These are phyloP conservation scores for Cynanchum wilfordii DNA, from an alignment of 257 asterid genomes.

Conservation along the genomic window DNA sequence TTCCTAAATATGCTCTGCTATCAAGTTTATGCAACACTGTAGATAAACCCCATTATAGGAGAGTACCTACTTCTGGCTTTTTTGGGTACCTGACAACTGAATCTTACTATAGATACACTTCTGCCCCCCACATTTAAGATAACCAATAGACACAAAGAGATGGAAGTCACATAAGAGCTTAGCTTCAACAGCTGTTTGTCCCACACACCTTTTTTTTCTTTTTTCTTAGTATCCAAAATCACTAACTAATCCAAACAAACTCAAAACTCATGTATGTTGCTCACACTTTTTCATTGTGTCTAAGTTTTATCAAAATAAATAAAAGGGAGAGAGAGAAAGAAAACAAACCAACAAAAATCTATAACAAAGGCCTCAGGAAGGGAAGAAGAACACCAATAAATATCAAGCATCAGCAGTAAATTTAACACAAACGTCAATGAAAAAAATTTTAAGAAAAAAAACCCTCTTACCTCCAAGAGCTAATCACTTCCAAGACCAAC, in stretches of 20 bases:
- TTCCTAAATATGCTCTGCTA: too few relatives aligned
- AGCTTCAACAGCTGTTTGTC: background rate
- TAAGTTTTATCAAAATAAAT: too few relatives aligned
- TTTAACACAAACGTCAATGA: too few relatives aligned
- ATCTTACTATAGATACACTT: background rate
- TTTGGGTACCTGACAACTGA: background rate
- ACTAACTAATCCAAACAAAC: too few relatives aligned
- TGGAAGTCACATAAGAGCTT: too few relatives aligned
- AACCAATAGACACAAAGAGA: background rate
- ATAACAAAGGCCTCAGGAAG: background rate
- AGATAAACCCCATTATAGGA: background rate
- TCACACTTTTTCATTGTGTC: too few relatives aligned
- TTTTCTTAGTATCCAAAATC: too few relatives aligned
- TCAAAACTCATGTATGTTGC: too few relatives aligned
- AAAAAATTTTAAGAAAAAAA: background rate
- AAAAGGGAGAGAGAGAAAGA: too few relatives aligned
- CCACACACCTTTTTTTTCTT: too few relatives aligned
- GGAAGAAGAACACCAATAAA: background rate
- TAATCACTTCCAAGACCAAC: background rate
- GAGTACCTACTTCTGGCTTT: background rate
- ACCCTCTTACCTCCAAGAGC: background rate
- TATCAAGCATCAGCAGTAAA: background rate
- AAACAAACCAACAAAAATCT: too few relatives aligned
- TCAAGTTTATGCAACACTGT: too few relatives aligned
- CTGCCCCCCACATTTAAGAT: background rate